phyloP scores from a whole-genome alignment of 208 protist genomes.

The Crithidia bombi region DNA sequence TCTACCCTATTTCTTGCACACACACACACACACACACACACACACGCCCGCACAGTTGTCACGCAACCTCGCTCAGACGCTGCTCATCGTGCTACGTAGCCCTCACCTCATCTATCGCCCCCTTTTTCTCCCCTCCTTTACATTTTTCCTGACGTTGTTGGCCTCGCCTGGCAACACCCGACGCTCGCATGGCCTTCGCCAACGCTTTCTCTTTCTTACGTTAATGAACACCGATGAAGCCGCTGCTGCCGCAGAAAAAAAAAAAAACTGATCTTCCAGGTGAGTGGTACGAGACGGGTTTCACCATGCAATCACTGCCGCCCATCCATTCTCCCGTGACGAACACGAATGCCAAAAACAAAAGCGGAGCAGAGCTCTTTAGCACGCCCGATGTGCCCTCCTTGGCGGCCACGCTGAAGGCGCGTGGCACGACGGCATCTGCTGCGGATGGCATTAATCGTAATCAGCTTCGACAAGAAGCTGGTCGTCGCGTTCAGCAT shows the following conservation, averaged over 20 bases:
- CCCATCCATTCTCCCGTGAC: not conserved
- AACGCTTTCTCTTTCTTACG: too few species aligned
- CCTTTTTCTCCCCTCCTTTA: not conserved
- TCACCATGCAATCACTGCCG: slow-evolving; percentile 10
- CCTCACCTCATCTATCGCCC: not conserved
- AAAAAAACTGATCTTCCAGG: too few species aligned
- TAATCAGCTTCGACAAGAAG: slow-evolving; percentile 35
- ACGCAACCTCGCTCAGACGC: too few species aligned
- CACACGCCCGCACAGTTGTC: too few species aligned
- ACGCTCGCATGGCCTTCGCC: too few species aligned
- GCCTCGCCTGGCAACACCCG: too few species aligned
- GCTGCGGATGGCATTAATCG: slow-evolving; percentile 28
- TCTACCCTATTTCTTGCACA: too few species aligned
- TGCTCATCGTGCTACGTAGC: too few species aligned
- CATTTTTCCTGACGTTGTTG: not conserved
- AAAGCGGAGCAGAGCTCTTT: not conserved
- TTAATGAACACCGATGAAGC: not conserved
- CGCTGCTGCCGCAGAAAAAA: too few species aligned
- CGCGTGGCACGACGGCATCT: not conserved
- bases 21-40: too few species aligned
- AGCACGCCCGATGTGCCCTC: not conserved
- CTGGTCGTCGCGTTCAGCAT: slow-evolving; percentile 26
- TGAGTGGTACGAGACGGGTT: not conserved
- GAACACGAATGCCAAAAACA: not conserved
- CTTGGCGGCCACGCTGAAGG: not conserved